Evolutionary conservation across 2,329 filamentous ascomycete genomes (phyloP).

Genomic region (Emericellopsis cladophorae): DNA sequence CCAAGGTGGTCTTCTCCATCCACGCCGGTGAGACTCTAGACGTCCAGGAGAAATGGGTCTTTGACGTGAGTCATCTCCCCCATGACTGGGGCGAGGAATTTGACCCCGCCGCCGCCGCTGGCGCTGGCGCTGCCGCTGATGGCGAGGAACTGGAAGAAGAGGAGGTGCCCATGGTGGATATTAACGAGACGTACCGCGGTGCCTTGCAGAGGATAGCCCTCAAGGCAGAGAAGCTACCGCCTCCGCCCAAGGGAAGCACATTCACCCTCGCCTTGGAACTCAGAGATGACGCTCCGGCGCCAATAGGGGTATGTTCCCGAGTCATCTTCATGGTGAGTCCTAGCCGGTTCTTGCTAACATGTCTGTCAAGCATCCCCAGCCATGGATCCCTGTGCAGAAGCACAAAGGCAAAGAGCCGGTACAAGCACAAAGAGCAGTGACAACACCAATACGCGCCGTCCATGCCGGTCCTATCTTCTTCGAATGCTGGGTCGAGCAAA

Average conservation of each 20-base stretch:
- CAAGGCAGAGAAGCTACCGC: conserved; percentile 40
- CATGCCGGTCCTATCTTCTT: conserved; percentile 48
- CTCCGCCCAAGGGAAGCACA: conserved; percentile 52
- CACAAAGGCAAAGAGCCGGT: conserved; percentile 8
- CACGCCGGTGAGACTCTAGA: conserved; percentile 22
- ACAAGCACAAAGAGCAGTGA: conserved; percentile 1
- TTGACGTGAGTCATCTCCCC: conserved; percentile 43
- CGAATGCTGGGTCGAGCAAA: conserved; percentile 50
- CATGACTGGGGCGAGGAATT: conserved; percentile 15
- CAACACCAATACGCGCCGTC: conserved; percentile 37
- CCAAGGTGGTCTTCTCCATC: conserved; percentile 39
- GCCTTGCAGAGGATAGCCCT: conserved; percentile 51
- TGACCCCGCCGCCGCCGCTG: conserved; percentile 18
- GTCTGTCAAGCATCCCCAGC: conserved; percentile 37
- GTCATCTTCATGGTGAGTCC: neutral
- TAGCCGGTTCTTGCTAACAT: neutral
- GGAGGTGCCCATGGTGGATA: conserved; percentile 36
- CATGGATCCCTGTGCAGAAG: conserved; percentile 45
- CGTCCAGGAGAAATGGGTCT: conserved; percentile 49
- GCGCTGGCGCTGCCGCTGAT: conserved; percentile 15
- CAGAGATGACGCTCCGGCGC: conserved; percentile 43
- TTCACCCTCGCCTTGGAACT: conserved; percentile 70
- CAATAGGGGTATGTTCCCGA: conserved; percentile 37
- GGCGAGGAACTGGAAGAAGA: conserved; percentile 13
- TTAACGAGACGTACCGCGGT: conserved; percentile 62